Percentiles rank a stretch among this genome's conserved stretches.
phyloP scores from a whole-genome alignment of 2,329 filamentous ascomycete genomes.

The Amauroascus niger region DNA sequence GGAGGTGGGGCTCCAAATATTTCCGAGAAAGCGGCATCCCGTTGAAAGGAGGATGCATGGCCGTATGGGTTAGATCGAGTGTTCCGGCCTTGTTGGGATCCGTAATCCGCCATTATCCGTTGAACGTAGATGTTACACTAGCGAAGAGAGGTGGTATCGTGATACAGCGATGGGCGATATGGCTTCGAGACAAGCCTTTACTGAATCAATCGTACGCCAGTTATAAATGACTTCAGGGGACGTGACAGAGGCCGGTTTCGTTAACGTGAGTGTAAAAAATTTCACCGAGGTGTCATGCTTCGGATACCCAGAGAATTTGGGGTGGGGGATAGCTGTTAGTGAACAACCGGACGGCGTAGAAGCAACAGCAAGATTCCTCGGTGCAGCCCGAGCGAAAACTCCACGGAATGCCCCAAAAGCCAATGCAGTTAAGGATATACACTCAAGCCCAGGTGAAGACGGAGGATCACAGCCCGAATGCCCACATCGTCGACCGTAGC shows the following conservation, averaged over 20 bases:
- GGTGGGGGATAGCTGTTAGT: neutral
- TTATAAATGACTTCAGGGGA: neutral
- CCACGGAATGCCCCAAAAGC: conserved; percentile 2
- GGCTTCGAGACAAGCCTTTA: neutral
- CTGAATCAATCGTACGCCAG: neutral
- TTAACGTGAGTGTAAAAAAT: neutral
- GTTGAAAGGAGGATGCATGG: conserved; percentile 51
- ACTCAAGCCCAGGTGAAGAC: neutral
- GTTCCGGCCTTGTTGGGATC: conserved; percentile 52
- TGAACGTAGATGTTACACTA: neutral
- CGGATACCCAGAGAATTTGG: neutral
- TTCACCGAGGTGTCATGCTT: conserved; percentile 11
- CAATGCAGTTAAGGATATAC: neutral
- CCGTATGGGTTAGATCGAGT: conserved; percentile 47
- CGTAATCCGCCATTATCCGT: conserved; percentile 52
- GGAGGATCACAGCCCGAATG: conserved; percentile 7
- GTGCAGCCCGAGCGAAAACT: neutral
- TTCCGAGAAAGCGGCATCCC: conserved; percentile 90
- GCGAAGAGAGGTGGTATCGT: neutral
- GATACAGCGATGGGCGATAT: neutral
- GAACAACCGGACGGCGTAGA: conserved; percentile 6
- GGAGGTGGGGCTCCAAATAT: conserved; percentile 87
- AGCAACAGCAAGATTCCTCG: neutral
- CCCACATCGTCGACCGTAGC: conserved; percentile 3
- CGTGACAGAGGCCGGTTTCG: neutral